These are phyloP conservation scores for Paecilomyces dactylethromorphus DNA, from an alignment of 2,329 filamentous ascomycete species.

Conservation along the genomic window DNA sequence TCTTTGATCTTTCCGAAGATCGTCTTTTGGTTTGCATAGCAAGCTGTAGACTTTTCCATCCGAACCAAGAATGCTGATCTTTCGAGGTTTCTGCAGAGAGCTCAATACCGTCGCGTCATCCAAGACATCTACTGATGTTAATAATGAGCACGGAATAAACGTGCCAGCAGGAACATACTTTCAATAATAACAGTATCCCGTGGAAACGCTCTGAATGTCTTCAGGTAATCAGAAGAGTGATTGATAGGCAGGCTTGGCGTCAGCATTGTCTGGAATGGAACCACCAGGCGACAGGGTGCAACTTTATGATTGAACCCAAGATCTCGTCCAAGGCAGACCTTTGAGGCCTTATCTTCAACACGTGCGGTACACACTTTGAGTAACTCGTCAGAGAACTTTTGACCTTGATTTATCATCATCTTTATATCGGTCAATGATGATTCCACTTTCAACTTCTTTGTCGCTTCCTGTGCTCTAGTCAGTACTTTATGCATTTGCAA, in stretches of 20 bases:
- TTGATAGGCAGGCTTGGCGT: slow-evolving; percentile 70
- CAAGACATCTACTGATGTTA: slow-evolving; percentile 49
- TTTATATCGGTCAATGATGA: slow-evolving; percentile 54
- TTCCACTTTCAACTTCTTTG: slow-evolving; percentile 42
- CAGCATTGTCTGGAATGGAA: slow-evolving; percentile 80
- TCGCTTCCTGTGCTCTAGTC: slow-evolving; percentile 37
- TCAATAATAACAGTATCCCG: slow-evolving; percentile 77
- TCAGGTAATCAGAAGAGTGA: slow-evolving; percentile 62
- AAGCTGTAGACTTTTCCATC: slow-evolving; percentile 86
- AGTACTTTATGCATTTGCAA: slow-evolving; percentile 5
- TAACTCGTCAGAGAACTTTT: slow-evolving; percentile 76
- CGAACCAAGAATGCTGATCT: slow-evolving; percentile 78
- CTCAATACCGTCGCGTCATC: slow-evolving; percentile 87
- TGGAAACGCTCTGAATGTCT: slow-evolving; percentile 76
- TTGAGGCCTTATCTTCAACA: slow-evolving; percentile 62
- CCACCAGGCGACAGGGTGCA: slow-evolving; percentile 76
- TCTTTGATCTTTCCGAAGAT: slow-evolving; percentile 92
- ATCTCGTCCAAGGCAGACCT: slow-evolving; percentile 70
- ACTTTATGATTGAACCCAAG: slow-evolving; percentile 77
- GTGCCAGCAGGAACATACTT: slow-evolving; percentile 21
- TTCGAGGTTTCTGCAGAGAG: slow-evolving; percentile 86
- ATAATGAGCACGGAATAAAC: slow-evolving; percentile 5
- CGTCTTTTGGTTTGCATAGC: slow-evolving; percentile 96
- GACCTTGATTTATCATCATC: slow-evolving; percentile 66
- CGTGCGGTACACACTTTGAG: slow-evolving; percentile 73